A percentile compares a stretch with the other conserved stretches of the same genome.
phyloP scores from a whole-genome alignment of 2,329 filamentous ascomycete genomes.

The Aspergillus brunneoviolaceus region DNA sequence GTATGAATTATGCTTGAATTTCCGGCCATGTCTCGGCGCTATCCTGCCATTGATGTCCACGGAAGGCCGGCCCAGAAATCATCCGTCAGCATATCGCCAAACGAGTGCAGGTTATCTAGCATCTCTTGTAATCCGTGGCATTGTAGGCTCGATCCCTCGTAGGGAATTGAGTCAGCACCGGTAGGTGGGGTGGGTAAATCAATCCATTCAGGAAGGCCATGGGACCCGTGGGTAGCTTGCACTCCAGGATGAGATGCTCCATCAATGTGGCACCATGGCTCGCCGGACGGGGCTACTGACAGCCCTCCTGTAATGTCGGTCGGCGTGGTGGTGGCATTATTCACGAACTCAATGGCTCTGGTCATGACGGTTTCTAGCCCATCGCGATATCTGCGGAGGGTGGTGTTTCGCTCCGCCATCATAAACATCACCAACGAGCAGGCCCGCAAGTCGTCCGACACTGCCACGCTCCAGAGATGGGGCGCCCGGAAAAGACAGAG shows the following conservation, averaged over 20 bases:
- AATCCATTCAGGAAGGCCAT: not conserved
- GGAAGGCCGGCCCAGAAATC: constrained; percentile 8
- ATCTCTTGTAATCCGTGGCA: not conserved
- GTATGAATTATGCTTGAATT: not conserved
- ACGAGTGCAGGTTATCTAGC: not conserved
- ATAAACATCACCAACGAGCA: constrained; percentile 22
- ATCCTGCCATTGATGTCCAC: not conserved
- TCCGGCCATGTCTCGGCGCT: not conserved
- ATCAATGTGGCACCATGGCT: not conserved
- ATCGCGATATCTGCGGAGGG: constrained; percentile 22
- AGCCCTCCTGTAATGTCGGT: not conserved
- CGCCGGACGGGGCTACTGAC: not conserved
- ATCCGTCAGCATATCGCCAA: constrained; percentile 1
- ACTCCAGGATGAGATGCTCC: too few relatives aligned
- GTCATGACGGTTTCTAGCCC: constrained; percentile 21
- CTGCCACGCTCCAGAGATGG: constrained; percentile 17
- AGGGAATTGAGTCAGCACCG: not conserved
- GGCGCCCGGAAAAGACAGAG: constrained; percentile 24
- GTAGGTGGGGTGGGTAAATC: not conserved
- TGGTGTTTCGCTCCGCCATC: constrained; percentile 23
- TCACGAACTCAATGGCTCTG: constrained; percentile 18
- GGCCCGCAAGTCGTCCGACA: constrained; percentile 23
- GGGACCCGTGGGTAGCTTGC: not conserved
- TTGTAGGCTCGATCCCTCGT: not conserved
- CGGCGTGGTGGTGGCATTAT: not conserved